Percentiles rank a stretch among this genome's conserved stretches.
phyloP scores from a whole-genome alignment of 139 green algal species.

The Chlorella sp. region DNA sequence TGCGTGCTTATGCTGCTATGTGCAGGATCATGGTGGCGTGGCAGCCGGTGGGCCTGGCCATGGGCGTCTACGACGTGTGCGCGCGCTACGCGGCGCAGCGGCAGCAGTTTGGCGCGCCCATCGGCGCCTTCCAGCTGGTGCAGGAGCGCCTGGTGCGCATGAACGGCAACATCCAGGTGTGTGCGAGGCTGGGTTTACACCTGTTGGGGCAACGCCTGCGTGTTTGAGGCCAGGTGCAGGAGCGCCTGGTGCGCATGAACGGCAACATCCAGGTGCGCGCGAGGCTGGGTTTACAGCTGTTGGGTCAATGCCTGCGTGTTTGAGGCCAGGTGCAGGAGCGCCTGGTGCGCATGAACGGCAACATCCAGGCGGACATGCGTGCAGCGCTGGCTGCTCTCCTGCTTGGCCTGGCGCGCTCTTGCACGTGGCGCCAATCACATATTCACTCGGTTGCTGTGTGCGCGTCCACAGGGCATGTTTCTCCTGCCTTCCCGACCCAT shows the following conservation, averaged over 20 bases:
- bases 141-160: conserved; percentile 90
- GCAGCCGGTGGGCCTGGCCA: conserved; percentile 86
- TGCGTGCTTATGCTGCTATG: no score
- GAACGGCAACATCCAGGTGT: conserved; percentile 70
- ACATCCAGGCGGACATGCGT: conserved; percentile 70
- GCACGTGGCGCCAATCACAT: no score
- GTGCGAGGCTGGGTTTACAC: background rate
- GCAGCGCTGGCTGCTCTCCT: no score
- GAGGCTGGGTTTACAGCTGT: no score
- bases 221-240: no score
- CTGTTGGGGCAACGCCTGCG: no score
- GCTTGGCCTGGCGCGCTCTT: no score
- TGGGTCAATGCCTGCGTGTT: no score
- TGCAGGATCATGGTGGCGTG: conserved; percentile 89
- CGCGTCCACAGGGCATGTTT: no score
- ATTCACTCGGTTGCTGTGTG: no score
- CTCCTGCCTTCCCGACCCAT: no score
- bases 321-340: conserved; percentile 84
- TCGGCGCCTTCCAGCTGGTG: conserved; percentile 80
- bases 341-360: conserved; percentile 82
- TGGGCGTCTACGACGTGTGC: conserved; percentile 89
- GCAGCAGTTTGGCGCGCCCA: conserved; percentile 76
- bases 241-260: conserved; percentile 85
- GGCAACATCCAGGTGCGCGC: conserved; percentile 61
- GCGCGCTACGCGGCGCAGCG: conserved; percentile 56